Base-by-base conservation (phyloP, 805 yeast genomes). In the Starmerella sirachaensis region DNA sequence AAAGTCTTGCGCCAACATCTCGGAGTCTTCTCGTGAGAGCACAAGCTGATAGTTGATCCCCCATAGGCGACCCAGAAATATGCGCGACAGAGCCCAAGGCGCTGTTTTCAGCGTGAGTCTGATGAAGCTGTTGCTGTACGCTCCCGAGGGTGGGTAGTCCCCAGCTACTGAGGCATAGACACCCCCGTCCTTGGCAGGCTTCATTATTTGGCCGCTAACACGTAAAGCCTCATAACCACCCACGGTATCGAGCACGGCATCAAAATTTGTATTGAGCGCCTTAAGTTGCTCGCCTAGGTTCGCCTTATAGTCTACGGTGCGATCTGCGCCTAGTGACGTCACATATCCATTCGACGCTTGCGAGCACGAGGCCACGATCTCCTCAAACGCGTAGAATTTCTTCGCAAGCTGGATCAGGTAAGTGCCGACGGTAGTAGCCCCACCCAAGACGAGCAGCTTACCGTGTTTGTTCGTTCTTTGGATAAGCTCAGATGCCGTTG, bases 371-470 rank as follows among this genome's bases (percentile, higher is more conserved):
- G 71, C 74, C 5, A 72, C 76, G 17, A 82, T 69, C 10, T 65
- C 65, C 18, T 59, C 58, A 7, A 73, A 71, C 2, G 64, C 58
- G 39, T 62, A 62, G 33, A 58, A 53, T 26, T 66, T 55, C 54
- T 70, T 76, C 8, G 77, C 72, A 28, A 79, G 54, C 54, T 76
- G 81, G 24, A 72, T 60, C 4, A 68, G 63, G 42, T 63, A 65
- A 19, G 66, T 53, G 17, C 86, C 85, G 12, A 78, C 85, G 11
- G 76, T 59, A 1, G 93, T 74, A 7, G 80, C 76, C 18, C 79
- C 88, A 26, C 94, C 94, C 33, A 79, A 60, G 16, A 82, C 66
- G 33, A 80, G 62, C 28, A 44, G 35, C 20, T 21, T 31, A 3
- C 45, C 45, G 12, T 12, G 14, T 18, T 33, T 36, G 2, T 26